Base-by-base conservation (phyloP, 495 filamentous ascomycete genomes). In the Chaetomium cochliodes region DNA sequence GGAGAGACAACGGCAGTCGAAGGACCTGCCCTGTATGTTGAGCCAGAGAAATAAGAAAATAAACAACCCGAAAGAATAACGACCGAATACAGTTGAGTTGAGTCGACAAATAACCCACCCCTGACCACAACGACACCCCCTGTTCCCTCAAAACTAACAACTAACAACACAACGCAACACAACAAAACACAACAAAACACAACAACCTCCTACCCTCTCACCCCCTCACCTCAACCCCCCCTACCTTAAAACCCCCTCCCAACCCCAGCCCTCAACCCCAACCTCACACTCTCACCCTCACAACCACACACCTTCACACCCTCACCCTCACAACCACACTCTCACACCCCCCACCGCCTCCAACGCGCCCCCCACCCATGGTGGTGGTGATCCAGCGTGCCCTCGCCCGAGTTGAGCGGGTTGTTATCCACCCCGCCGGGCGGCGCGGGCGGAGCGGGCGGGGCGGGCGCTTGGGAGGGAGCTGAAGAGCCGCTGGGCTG, bases 341-440 rank as follows among this genome's bases (percentile, higher is more conserved):
- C 15, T 4, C 18, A 13, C 15, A 39, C 41, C 41, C 11, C 15
- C 41, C 16, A 18, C 9, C 23, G 20, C 12, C 8, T 18, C 44
- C 46, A n/a, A 1, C 9, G 44, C 20, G 9, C 0, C 22, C 54
- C 64, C 11, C 64, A 52, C 20, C 59, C 20, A 28, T 67, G 67
- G 49, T 73, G 72, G 49, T 73, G 72, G 41, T 73, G 72, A 18
- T 74, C 72, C 28, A 74, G 44, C 22, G 55, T 44, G 30, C 68
- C 70, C 23, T 54, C 22, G 18, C 72, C 72, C 8, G 62, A 56
- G 47, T 73, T 60, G 30, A 74, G 53, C 7, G 70, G 68, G 56
- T 66, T 70, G 12, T 5, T 11, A n/a, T n/a, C n/a, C 15, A 23
- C 5, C 8, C 33, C 33, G 9, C 33, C 13, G 5, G 53, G 16